Base-by-base conservation (phyloP, 305 asterid genomes). In the Rubia peregrina region DNA sequence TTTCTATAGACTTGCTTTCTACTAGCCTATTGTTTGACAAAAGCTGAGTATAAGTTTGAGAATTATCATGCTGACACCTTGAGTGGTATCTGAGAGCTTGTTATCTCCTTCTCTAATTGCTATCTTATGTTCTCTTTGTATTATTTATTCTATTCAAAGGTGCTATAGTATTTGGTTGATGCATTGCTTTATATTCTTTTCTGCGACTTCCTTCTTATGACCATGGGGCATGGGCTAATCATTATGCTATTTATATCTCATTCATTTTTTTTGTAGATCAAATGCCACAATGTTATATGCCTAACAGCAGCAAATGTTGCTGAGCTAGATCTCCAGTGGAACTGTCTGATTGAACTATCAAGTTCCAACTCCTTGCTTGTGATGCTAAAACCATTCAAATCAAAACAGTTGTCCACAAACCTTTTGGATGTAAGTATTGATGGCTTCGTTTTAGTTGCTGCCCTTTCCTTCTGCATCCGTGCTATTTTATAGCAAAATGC, bases 271-370 rank as follows among this genome's bases (percentile, higher is more conserved):
- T 21, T 64, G 75, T 78, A 90, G 98, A 88, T 92, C 74, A 90
- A 90, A 82, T 92, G 98, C 82, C 80, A 77, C 75, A 90, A 92
- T 68, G 95, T 92, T 70, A 77, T 90, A 65, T 79, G 90, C 71
- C 90, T 92, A 72, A 81, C 86, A 38, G 90, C 96, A 44, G 84
- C 96, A 19, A 88, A 85, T 76, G 83, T 76, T 74, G 74, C 82
- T 69, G 97, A 92, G 83, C 81, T 88, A 76, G 91, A 92, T 67
- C 61, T 57, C 48, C 93, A 90, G 76, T 90, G 95, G 98, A 79
- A 82, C 63, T 90, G 97, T 78, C 81, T 90, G 76, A 74, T 82
- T 56, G 90, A 87, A 49, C 72, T 87, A 77, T 76, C 79, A 67
- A 68, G 73, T 72, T 77, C 91, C 43, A 71, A 68, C 70, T 82